A percentile compares a stretch with the other conserved stretches of the same genome.
Evolutionary conservation across 441 rosid genomes (phyloP).

Genomic region (Populus hybrid): DNA sequence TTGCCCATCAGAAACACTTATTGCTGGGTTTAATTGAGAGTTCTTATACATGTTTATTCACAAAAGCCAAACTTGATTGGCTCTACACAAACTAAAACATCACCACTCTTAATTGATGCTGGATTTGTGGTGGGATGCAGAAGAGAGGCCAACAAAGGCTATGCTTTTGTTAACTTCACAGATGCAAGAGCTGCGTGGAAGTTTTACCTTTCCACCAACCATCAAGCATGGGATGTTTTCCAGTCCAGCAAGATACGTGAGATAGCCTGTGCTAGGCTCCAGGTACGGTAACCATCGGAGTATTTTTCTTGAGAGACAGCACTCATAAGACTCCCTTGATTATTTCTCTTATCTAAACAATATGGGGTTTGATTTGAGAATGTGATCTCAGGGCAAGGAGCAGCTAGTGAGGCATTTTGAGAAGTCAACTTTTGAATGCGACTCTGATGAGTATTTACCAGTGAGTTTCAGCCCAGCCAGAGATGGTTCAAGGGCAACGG

Average conservation of each 20-base stretch:
- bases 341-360: background rate
- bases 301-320: background rate
- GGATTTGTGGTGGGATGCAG: no score
- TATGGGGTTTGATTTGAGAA: background rate
- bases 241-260: conserved; percentile 46
- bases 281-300: conserved; percentile 29
- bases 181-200: conserved; percentile 42
- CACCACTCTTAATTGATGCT: no score
- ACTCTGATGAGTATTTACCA: conserved; percentile 42
- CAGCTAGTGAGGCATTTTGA: conserved; percentile 42
- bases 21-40: background rate
- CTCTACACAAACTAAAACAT: no score
- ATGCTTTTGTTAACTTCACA: conserved; percentile 75
- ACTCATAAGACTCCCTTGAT: background rate
- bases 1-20: background rate
- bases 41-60: no score
- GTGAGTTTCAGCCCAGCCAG: conserved; percentile 45
- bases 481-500: conserved; percentile 33
- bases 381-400: conserved; percentile 42
- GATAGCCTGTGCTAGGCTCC: conserved; percentile 56
- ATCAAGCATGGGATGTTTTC: conserved; percentile 42
- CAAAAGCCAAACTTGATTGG: no score
- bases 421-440: conserved; percentile 40
- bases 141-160: conserved; percentile 49
- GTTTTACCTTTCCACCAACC: conserved; percentile 35